Evolutionary conservation across 2,329 filamentous ascomycete genomes (phyloP).

Genomic region (Cadophora sp.): DNA sequence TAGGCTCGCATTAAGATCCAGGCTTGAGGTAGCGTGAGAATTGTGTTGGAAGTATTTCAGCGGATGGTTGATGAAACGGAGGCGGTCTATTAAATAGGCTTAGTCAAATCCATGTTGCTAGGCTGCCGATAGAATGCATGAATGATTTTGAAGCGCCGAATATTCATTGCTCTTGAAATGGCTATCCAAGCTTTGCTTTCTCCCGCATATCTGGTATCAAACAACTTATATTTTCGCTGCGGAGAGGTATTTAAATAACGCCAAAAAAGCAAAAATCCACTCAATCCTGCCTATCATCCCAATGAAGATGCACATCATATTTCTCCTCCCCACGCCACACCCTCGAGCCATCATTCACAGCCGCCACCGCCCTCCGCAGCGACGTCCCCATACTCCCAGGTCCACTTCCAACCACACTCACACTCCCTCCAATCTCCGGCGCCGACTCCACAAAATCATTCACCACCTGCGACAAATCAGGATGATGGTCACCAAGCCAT

Average conservation of each 20-base stretch:
- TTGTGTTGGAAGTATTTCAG: too few relatives aligned
- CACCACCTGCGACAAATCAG: constrained; percentile 56
- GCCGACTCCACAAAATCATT: constrained; percentile 56
- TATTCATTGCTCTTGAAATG: too few relatives aligned
- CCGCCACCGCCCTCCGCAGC: constrained; percentile 59
- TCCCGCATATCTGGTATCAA: neutral
- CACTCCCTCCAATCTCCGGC: constrained; percentile 51
- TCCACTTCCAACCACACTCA: constrained; percentile 65
- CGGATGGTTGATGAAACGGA: too few relatives aligned
- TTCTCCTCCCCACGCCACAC: constrained; percentile 65
- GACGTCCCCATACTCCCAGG: constrained; percentile 66
- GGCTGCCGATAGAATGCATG: too few relatives aligned
- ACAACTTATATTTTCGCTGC: neutral
- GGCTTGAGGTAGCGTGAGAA: too few relatives aligned
- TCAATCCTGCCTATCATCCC: constrained; percentile 59
- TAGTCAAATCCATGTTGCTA: too few relatives aligned
- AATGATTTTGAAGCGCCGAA: too few relatives aligned
- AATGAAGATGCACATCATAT: constrained; percentile 62
- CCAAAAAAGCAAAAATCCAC: neutral
- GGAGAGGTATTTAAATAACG: constrained; percentile 1
- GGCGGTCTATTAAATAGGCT: too few relatives aligned
- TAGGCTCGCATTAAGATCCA: too few relatives aligned
- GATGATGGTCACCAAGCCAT: constrained; percentile 32
- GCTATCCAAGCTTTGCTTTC: too few relatives aligned
- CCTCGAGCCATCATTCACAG: constrained; percentile 56